A percentile compares a stretch with the other conserved stretches of the same genome.
phyloP scores from a whole-genome alignment of 106 monocot genomes.

The Gastrodia elata region DNA sequence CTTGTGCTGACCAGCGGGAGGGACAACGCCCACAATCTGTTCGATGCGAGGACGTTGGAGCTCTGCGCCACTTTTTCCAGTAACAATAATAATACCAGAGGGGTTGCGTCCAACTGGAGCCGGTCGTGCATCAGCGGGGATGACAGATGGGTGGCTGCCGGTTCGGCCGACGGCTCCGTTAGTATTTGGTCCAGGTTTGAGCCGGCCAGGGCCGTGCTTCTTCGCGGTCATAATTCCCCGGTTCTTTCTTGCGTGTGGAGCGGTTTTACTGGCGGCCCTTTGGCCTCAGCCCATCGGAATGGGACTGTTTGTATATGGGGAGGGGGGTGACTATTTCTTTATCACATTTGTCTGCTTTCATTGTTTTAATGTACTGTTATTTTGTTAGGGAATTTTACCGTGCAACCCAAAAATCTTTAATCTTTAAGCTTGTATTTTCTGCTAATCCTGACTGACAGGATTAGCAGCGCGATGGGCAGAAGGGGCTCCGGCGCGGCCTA shows the following conservation, averaged over 20 bases:
- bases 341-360: no score
- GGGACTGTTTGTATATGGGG: conserved; percentile 83
- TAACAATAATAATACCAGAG: conserved; percentile 38
- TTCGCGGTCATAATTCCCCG: conserved; percentile 56
- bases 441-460: no score
- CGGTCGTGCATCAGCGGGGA: conserved; percentile 77
- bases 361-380: no score
- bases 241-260: conserved; percentile 75
- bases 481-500: no score
- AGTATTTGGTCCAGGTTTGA: conserved; percentile 71
- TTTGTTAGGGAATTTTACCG: no score
- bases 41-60: conserved; percentile 73
- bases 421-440: no score
- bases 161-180: conserved; percentile 68
- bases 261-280: conserved; percentile 34
- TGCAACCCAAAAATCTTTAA: no score
- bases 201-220: conserved; percentile 22
- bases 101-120: conserved; percentile 71
- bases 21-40: conserved; percentile 82
- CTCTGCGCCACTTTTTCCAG: conserved; percentile 59
- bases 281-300: conserved; percentile 74
- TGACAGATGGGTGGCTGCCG: conserved; percentile 61
- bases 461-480: no score
- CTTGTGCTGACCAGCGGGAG: conserved; percentile 72
- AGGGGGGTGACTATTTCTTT: no score